phyloP scores from a whole-genome alignment of 2,329 filamentous ascomycete species.

The Beauveria pseudobassiana region DNA sequence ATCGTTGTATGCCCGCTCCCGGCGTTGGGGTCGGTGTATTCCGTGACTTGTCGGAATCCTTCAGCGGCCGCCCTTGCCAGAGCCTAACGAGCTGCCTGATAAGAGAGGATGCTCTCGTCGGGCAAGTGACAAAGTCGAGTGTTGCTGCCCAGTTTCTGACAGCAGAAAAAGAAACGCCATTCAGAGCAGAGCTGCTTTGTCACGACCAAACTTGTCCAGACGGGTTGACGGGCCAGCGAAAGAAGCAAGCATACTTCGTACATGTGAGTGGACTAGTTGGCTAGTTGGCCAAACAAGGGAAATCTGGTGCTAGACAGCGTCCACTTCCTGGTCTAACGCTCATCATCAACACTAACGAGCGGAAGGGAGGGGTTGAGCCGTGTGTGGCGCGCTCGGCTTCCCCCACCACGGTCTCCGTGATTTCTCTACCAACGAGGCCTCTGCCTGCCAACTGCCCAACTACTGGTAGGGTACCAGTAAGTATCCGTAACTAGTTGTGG shows the following conservation, averaged over 20 bases:
- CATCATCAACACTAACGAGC: not conserved
- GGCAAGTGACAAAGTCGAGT: not conserved
- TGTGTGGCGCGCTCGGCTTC: not conserved
- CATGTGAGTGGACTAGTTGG: not conserved
- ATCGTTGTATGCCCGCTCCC: not conserved
- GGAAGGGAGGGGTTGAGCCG: not conserved
- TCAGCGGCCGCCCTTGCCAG: not conserved
- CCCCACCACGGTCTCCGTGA: too few relatives aligned
- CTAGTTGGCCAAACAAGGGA: not conserved
- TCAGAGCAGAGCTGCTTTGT: not conserved
- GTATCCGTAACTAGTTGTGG: not conserved
- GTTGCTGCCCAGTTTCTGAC: not conserved
- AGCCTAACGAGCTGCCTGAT: not conserved
- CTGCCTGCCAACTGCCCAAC: too few relatives aligned
- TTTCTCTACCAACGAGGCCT: too few relatives aligned
- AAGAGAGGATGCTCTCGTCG: not conserved
- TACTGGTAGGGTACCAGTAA: too few relatives aligned
- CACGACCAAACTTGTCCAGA: not conserved
- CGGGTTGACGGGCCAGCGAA: not conserved
- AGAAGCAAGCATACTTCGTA: not conserved
- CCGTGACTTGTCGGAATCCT: not conserved
- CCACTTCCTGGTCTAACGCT: not conserved
- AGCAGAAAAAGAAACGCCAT: not conserved
- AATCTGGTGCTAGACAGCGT: not conserved
- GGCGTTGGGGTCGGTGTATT: not conserved